phyloP scores from a whole-genome alignment of 805 yeast species.

The Candida wancherniae region DNA sequence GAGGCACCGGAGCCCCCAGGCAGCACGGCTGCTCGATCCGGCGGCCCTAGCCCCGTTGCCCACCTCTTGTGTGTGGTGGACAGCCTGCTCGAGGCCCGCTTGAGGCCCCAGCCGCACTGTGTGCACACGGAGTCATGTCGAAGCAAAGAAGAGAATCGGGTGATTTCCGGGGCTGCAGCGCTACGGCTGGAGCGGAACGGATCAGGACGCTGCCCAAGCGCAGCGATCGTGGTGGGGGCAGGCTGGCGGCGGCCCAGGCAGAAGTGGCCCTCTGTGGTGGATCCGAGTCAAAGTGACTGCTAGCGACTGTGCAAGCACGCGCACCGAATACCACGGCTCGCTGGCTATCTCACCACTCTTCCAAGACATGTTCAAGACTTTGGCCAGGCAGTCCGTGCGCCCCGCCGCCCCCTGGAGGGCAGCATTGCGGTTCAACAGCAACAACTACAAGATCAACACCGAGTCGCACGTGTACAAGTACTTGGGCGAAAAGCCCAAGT shows the following conservation, averaged over 20 bases:
- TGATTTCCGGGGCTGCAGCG: too few relatives aligned
- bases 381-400: slow-evolving; percentile 15
- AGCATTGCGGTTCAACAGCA: slow-evolving; percentile 24
- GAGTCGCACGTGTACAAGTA: slow-evolving; percentile 38
- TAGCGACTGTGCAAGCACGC: slow-evolving; percentile 1
- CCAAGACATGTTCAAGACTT: slow-evolving; percentile 12
- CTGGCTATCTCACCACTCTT: background rate
- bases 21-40: too few relatives aligned
- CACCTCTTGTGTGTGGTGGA: too few relatives aligned
- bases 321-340: background rate
- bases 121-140: too few relatives aligned
- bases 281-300: slow-evolving; percentile 3
- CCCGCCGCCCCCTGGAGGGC: slow-evolving; percentile 11
- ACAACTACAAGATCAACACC: slow-evolving; percentile 32
- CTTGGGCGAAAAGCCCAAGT: slow-evolving; percentile 38
- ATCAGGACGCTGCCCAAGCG: too few relatives aligned
- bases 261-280: slow-evolving; percentile 1
- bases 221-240: background rate
- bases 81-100: too few relatives aligned
- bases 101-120: too few relatives aligned
- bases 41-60: too few relatives aligned
- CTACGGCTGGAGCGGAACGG: too few relatives aligned
- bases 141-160: too few relatives aligned
- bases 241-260: background rate
- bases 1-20: too few relatives aligned